A percentile compares a stretch with the other conserved stretches of the same genome.
phyloP scores from a whole-genome alignment of 192 early-diverging fungal species.

The Linnemannia schmuckeri region DNA sequence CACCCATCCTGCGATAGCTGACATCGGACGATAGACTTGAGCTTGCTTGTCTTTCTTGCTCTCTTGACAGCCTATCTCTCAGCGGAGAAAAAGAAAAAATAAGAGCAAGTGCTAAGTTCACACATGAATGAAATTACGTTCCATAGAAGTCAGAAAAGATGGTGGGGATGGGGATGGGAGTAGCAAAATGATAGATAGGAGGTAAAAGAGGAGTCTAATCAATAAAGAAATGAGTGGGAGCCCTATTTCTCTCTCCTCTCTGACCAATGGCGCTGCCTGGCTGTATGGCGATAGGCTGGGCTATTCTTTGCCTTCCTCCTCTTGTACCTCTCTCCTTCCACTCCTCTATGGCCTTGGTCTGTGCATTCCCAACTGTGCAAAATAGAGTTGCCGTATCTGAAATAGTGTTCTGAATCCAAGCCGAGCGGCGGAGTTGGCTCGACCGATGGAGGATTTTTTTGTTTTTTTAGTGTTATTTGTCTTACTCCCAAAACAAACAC shows the following conservation, averaged over 20 bases:
- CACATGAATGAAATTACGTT: no score
- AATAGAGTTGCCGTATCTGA: slow-evolving; percentile 1
- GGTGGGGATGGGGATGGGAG: no score
- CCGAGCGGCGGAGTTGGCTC: background rate
- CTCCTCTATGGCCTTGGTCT: background rate
- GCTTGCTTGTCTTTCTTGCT: no score
- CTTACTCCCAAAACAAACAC: background rate
- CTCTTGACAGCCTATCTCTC: no score
- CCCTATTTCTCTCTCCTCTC: background rate
- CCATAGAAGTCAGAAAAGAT: no score
- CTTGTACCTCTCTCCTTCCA: background rate
- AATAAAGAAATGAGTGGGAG: background rate
- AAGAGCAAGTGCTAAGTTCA: no score
- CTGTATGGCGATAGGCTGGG: background rate
- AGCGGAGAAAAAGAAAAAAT: no score
- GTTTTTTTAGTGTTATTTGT: background rate
- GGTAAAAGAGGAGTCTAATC: no score
- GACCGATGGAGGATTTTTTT: background rate
- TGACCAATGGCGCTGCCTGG: background rate
- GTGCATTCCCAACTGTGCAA: background rate
- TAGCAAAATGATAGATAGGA: no score
- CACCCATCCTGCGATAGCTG: no score
- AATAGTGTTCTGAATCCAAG: background rate
- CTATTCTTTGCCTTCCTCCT: background rate
- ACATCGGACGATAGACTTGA: no score